phyloP scores from a whole-genome alignment of 148 eudicot genomes.

The Tetragonia tetragonoides region DNA sequence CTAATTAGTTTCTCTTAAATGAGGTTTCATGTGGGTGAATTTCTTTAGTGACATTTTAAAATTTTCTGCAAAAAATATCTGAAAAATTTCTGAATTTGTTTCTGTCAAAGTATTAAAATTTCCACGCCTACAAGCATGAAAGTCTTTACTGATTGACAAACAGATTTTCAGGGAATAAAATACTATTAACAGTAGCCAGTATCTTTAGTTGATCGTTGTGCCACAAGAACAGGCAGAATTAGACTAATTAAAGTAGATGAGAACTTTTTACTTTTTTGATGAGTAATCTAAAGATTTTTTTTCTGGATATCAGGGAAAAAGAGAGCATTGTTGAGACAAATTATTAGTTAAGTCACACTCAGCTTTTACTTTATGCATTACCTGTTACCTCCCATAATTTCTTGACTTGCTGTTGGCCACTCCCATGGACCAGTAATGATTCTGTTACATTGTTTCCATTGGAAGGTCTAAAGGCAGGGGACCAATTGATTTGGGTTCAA shows the following conservation, averaged over 20 bases:
- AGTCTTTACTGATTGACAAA: not conserved
- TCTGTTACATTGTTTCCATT: slow-evolving; percentile 11
- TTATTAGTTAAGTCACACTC: slow-evolving; percentile 13
- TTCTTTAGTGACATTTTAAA: no score
- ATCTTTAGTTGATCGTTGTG: not conserved
- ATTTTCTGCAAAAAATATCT: not conserved
- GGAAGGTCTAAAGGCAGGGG: slow-evolving; percentile 4
- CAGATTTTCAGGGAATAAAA: not conserved
- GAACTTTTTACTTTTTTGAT: slow-evolving; percentile 20
- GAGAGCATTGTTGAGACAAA: slow-evolving; percentile 1
- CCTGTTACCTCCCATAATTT: slow-evolving; percentile 10
- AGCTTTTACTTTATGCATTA: slow-evolving; percentile 31
- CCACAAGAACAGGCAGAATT: not conserved
- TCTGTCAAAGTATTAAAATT: not conserved
- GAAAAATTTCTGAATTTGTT: not conserved
- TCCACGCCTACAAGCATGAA: not conserved
- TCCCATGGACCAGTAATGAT: slow-evolving; percentile 27
- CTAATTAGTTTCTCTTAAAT: no score
- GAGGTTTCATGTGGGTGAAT: no score
- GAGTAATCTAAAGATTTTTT: not conserved
- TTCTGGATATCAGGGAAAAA: not conserved
- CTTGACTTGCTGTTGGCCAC: slow-evolving; percentile 30
- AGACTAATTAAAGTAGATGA: slow-evolving; percentile 21
- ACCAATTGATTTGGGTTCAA: slow-evolving; percentile 3
- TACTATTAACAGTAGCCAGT: not conserved